phyloP scores from a whole-genome alignment of 805 yeast genomes.

The Ogataea paraovalis region DNA sequence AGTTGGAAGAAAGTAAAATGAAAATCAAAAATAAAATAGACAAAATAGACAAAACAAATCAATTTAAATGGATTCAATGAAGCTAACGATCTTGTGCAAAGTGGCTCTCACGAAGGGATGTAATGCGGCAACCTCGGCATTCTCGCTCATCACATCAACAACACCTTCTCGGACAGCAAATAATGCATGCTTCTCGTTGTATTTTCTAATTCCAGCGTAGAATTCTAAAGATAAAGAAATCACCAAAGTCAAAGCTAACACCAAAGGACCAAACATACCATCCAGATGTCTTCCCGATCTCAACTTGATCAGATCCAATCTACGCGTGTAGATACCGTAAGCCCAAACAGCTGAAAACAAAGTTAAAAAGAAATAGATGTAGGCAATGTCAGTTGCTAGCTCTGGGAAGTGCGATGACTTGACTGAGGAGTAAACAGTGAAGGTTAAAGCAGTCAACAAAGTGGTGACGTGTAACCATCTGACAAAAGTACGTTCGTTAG shows the following conservation, averaged over 20 bases:
- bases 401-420: constrained; percentile 57
- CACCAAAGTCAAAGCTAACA: constrained; percentile 67
- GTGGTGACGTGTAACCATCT: constrained; percentile 92
- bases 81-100: constrained; percentile 22
- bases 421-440: constrained; percentile 76
- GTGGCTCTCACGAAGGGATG: constrained; percentile 26
- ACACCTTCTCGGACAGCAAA: constrained; percentile 7
- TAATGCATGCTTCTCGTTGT: constrained; percentile 21
- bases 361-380: constrained; percentile 75
- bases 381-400: constrained; percentile 69
- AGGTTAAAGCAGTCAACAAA: constrained; percentile 77
- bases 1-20: no score
- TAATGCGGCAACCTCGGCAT: constrained; percentile 18
- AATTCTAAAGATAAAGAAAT: constrained; percentile 70
- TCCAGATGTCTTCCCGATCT: constrained; percentile 88
- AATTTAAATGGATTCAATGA: constrained; percentile 16
- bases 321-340: constrained; percentile 64
- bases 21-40: no score
- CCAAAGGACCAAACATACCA: constrained; percentile 83
- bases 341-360: constrained; percentile 89
- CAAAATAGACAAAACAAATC: not conserved
- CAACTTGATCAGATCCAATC: constrained; percentile 69
- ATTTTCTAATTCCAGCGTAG: constrained; percentile 51
- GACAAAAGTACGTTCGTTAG: constrained; percentile 95
- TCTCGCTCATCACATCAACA: not conserved